phyloP scores from a whole-genome alignment of 805 yeast genomes.

The Suhomyces sp. region DNA sequence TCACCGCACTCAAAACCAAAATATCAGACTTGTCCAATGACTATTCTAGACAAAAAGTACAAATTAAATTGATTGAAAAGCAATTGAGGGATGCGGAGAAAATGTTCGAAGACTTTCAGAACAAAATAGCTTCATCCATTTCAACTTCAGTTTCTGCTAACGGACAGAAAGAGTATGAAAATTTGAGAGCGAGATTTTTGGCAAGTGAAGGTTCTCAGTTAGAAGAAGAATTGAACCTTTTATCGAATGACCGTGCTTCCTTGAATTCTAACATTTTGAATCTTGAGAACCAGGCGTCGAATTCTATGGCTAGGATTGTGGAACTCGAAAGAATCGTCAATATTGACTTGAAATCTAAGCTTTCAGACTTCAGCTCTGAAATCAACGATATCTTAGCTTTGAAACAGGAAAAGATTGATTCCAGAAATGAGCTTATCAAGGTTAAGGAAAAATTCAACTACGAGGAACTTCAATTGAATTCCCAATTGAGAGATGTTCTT shows the following conservation, averaged over 20 bases:
- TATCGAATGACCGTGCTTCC: conserved; percentile 46
- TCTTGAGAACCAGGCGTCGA: conserved; percentile 30
- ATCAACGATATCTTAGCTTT: conserved; percentile 30
- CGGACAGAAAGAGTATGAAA: conserved; percentile 57
- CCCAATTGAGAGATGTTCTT: conserved; percentile 59
- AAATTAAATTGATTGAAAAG: conserved; percentile 39
- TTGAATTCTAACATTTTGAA: conserved; percentile 26
- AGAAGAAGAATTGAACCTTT: conserved; percentile 48
- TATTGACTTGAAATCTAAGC: conserved; percentile 37
- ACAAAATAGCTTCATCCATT: conserved; percentile 18
- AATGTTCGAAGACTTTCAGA: conserved; percentile 32
- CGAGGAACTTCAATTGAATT: conserved; percentile 61
- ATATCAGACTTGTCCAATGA: conserved; percentile 53
- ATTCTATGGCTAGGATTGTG: conserved; percentile 37
- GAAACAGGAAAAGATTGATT: conserved; percentile 25
- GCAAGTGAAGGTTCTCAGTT: conserved; percentile 55
- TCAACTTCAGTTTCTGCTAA: conserved; percentile 43
- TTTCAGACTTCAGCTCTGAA: conserved; percentile 27
- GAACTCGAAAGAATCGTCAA: conserved; percentile 37
- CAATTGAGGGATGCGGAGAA: conserved; percentile 48
- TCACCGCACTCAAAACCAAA: conserved; percentile 46
- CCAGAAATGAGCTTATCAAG: conserved; percentile 28
- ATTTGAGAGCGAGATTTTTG: conserved; percentile 55
- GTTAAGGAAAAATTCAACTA: conserved; percentile 35
- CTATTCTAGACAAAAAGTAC: conserved; percentile 47